A percentile compares a stretch with the other conserved stretches of the same genome.
Evolutionary conservation across 441 rosid species (phyloP).

Genomic region (Arabidopsis lyrata): DNA sequence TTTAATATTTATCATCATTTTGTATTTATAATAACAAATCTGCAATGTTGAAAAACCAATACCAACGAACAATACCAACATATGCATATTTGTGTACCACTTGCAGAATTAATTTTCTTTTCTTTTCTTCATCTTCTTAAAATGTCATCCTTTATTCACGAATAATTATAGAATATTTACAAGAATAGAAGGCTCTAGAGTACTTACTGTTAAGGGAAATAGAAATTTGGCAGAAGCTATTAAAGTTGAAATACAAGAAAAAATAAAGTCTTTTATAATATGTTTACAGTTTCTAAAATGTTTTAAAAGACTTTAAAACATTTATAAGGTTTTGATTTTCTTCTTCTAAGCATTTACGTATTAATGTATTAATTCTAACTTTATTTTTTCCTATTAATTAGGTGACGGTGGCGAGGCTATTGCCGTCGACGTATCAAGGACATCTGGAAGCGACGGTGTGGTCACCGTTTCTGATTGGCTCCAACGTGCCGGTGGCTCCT

Average conservation of each 20-base stretch:
- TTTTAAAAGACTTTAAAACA: neutral
- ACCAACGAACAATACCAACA: neutral
- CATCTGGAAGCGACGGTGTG: constrained; percentile 63
- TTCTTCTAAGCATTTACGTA: neutral
- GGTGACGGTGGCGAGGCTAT: constrained; percentile 56
- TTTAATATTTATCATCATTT: neutral
- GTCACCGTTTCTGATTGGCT: constrained; percentile 70
- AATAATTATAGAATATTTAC: neutral
- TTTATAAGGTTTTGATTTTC: neutral
- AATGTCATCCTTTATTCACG: neutral
- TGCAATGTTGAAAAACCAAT: neutral
- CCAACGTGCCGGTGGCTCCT: constrained; percentile 59
- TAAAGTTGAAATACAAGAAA: neutral
- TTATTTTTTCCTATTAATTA: constrained; percentile 24
- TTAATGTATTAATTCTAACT: neutral
- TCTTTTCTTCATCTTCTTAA: neutral
- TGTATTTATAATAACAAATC: neutral
- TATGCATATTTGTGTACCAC: neutral
- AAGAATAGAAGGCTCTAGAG: neutral
- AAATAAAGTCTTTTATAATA: too few species aligned
- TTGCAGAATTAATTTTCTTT: constrained; percentile 4
- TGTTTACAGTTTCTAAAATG: too few species aligned
- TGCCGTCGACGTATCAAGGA: constrained; percentile 73
- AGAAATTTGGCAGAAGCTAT: neutral
- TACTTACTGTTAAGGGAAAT: neutral